Evolutionary conservation across 2,329 filamentous ascomycete genomes (phyloP).

Genomic region (Pestalotiopsis sp.): DNA sequence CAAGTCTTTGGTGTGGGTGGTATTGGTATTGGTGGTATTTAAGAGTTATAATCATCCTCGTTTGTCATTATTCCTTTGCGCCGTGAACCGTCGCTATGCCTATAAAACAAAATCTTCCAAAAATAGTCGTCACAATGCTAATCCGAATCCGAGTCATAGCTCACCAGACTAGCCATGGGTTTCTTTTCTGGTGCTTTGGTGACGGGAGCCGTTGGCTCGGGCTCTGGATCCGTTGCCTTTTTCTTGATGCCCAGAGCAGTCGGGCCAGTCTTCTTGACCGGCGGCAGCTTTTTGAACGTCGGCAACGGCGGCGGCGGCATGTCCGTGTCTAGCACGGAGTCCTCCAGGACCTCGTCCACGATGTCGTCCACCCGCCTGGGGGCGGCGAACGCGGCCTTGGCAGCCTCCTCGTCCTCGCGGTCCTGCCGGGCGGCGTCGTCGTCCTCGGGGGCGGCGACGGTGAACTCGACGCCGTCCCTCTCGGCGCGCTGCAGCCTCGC

Average conservation of each 20-base stretch:
- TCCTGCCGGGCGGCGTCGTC: conserved; percentile 69
- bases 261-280: conserved; percentile 80
- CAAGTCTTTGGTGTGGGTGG: background rate
- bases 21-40: background rate
- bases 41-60: background rate
- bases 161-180: conserved; percentile 1
- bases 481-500: conserved; percentile 80
- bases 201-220: conserved; percentile 48
- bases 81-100: conserved; percentile 6
- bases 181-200: conserved; percentile 9
- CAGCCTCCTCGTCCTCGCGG: conserved; percentile 81
- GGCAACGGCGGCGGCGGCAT: conserved; percentile 64
- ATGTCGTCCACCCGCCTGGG: conserved; percentile 55
- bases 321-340: conserved; percentile 28
- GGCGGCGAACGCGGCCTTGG: conserved; percentile 74
- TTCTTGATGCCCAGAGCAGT: conserved; percentile 85
- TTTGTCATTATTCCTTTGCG: background rate
- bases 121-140: background rate
- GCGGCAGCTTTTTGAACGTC: conserved; percentile 67
- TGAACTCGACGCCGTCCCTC: conserved; percentile 66
- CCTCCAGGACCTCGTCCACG: conserved; percentile 49
- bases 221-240: conserved; percentile 51
- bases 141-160: conserved; percentile 20
- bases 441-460: conserved; percentile 53
- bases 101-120: conserved; percentile 11